A percentile compares a stretch with the other conserved stretches of the same genome.
These are phyloP conservation scores for Crassisporium funariophilum DNA, from an alignment of 768 basidiomycete species.

Conservation along the genomic window DNA sequence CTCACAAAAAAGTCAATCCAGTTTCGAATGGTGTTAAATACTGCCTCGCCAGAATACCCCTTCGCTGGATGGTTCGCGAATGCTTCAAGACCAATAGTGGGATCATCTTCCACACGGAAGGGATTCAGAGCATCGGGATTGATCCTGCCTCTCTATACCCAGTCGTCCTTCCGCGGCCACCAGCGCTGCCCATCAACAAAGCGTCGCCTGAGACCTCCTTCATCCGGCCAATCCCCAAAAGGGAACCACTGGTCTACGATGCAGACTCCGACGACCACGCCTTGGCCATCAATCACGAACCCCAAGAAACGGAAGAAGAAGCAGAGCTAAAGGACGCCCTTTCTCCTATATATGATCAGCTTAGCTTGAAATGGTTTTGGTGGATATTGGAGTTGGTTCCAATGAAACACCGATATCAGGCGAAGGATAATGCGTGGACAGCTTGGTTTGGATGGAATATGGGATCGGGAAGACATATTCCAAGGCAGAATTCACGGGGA, in stretches of 20 bases:
- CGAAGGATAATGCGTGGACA: slow-evolving; percentile 29
- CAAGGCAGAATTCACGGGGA: slow-evolving; percentile 24
- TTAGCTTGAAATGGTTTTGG: slow-evolving; percentile 45
- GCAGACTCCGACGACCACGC: slow-evolving; percentile 7
- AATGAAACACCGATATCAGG: slow-evolving; percentile 36
- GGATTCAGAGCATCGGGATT: slow-evolving; percentile 42
- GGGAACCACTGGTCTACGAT: slow-evolving; percentile 7
- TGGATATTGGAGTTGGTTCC: slow-evolving; percentile 38
- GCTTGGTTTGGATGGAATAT: slow-evolving; percentile 31
- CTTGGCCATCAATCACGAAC: background rate
- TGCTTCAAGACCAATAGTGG: slow-evolving; percentile 59
- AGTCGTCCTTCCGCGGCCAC: slow-evolving; percentile 40
- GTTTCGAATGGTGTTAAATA: slow-evolving; percentile 41
- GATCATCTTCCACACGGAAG: slow-evolving; percentile 55
- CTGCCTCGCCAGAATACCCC: slow-evolving; percentile 51
- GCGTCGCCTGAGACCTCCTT: slow-evolving; percentile 21
- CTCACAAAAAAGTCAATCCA: background rate
- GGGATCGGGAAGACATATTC: slow-evolving; percentile 41
- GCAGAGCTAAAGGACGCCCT: slow-evolving; percentile 53
- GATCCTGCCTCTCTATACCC: slow-evolving; percentile 38
- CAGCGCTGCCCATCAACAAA: slow-evolving; percentile 35
- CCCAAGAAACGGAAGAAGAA: slow-evolving; percentile 40
- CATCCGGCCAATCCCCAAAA: slow-evolving; percentile 34
- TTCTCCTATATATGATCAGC: slow-evolving; percentile 49
- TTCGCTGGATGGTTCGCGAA: slow-evolving; percentile 74